A percentile compares a stretch with the other conserved stretches of the same genome.
phyloP scores from a whole-genome alignment of 257 asterid genomes.

The Verbena officinalis region DNA sequence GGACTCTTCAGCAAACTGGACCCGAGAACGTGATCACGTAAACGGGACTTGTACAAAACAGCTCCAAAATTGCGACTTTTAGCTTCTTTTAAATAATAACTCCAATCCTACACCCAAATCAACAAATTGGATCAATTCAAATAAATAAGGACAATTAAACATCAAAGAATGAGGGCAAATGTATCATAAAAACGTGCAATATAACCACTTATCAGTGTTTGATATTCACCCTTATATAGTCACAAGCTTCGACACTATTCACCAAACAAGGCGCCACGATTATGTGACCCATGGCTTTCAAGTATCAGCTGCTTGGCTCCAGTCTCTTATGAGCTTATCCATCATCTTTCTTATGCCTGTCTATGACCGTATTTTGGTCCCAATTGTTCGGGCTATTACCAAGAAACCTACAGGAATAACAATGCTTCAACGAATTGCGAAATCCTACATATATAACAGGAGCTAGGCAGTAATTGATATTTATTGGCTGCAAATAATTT shows the following conservation, averaged over 20 bases:
- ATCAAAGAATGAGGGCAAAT: too few relatives aligned
- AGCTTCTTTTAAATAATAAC: too few relatives aligned
- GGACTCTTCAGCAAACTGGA: too few relatives aligned
- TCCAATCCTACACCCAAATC: too few relatives aligned
- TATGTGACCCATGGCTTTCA: constrained; percentile 26
- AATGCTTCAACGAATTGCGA: constrained; percentile 46
- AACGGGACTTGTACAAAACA: too few relatives aligned
- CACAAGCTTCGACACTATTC: constrained; percentile 41
- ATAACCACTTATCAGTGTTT: too few relatives aligned
- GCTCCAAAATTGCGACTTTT: too few relatives aligned
- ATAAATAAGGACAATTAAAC: too few relatives aligned
- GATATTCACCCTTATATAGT: constrained; percentile 29
- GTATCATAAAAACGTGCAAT: too few relatives aligned
- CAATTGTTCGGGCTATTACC: constrained; percentile 35
- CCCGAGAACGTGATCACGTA: too few relatives aligned
- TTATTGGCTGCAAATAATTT: too few relatives aligned
- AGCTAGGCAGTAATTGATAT: neutral
- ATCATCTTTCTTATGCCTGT: constrained; percentile 32
- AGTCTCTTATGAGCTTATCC: constrained; percentile 31
- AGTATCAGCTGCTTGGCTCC: constrained; percentile 45
- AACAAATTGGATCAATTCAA: too few relatives aligned
- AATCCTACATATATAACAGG: constrained; percentile 36
- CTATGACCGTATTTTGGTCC: constrained; percentile 48
- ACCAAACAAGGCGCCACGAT: constrained; percentile 42
- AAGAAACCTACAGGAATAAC: constrained; percentile 48